Percentiles rank a stretch among this genome's conserved stretches.
phyloP scores from a whole-genome alignment of 2,329 filamentous ascomycete species.

The Rugonectria rugulosa region DNA sequence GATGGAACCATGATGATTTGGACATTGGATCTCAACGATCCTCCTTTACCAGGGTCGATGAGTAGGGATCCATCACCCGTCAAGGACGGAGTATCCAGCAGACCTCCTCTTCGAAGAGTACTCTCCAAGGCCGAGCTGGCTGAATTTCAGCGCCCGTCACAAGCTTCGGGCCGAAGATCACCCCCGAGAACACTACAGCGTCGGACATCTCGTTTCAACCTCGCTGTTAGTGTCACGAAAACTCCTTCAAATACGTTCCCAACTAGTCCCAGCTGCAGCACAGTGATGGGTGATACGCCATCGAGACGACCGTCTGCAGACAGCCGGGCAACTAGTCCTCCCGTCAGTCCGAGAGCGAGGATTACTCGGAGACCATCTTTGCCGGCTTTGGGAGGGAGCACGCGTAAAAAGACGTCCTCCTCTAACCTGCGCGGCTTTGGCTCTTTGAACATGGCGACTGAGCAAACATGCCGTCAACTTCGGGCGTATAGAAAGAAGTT shows the following conservation, averaged over 20 bases:
- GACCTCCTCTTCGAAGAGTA: constrained; percentile 82
- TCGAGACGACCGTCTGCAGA: constrained; percentile 56
- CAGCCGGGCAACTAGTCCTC: constrained; percentile 56
- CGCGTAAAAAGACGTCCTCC: constrained; percentile 58
- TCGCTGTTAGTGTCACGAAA: constrained; percentile 46
- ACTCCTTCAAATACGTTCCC: constrained; percentile 51
- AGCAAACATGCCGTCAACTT: constrained; percentile 69
- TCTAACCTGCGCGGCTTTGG: constrained; percentile 60
- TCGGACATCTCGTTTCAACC: constrained; percentile 61
- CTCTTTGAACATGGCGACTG: constrained; percentile 67
- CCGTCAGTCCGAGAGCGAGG: constrained; percentile 57
- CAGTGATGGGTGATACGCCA: constrained; percentile 53
- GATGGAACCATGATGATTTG: constrained; percentile 88
- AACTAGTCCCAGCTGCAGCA: constrained; percentile 49
- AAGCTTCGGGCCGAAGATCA: constrained; percentile 58
- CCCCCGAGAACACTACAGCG: constrained; percentile 63
- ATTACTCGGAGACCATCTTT: constrained; percentile 62
- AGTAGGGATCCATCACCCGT: constrained; percentile 63
- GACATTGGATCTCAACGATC: constrained; percentile 62
- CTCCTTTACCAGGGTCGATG: constrained; percentile 46
- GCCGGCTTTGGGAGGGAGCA: constrained; percentile 54
- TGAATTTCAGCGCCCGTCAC: constrained; percentile 70
- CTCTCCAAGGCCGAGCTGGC: constrained; percentile 87
- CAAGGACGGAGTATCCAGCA: constrained; percentile 61
- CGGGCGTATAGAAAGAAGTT: constrained; percentile 71